A percentile compares a stretch with the other conserved stretches of the same genome.
Conservation (phyloP, 2,329 filamentous ascomycete genomes). For the Neonectria neomacrospora region DNA sequence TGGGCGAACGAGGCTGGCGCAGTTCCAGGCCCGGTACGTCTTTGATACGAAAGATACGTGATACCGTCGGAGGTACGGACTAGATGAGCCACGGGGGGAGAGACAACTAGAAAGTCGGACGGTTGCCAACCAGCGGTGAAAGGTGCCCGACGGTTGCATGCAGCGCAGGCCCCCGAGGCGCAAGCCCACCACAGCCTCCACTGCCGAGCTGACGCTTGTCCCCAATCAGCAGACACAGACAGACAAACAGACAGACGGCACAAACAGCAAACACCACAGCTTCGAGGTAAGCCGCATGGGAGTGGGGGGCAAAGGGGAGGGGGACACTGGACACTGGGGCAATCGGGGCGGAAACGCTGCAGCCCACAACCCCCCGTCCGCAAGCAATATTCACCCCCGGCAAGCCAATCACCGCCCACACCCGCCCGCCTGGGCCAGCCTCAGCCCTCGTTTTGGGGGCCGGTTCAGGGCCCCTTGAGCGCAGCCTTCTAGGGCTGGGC, state of each 20-base stretch:
- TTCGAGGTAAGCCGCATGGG: neutral
- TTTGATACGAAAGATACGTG: neutral
- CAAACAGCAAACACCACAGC: conserved; percentile 1
- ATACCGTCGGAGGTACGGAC: neutral
- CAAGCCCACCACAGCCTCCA: conserved; percentile 13
- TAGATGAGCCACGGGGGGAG: neutral
- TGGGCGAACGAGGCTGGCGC: neutral
- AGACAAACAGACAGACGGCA: neutral
- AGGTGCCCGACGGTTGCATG: neutral
- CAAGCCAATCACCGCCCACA: conserved; percentile 18
- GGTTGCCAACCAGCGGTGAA: conserved; percentile 1
- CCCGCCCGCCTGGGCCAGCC: conserved; percentile 12
- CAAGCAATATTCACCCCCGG: neutral
- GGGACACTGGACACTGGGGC: neutral
- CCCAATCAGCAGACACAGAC: neutral
- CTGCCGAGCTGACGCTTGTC: neutral
- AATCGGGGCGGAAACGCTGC: neutral
- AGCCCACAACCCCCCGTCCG: neutral
- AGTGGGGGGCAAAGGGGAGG: neutral
- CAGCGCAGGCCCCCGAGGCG: conserved; percentile 6
- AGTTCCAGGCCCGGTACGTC: neutral
- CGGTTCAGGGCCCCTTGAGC: conserved; percentile 4
- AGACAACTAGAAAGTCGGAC: neutral
- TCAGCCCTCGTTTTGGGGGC: conserved; percentile 1
- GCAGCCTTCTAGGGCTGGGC: conserved; percentile 35